Conservation (phyloP, 805 yeast genomes). For the Saccharomycopsis olivae region DNA sequence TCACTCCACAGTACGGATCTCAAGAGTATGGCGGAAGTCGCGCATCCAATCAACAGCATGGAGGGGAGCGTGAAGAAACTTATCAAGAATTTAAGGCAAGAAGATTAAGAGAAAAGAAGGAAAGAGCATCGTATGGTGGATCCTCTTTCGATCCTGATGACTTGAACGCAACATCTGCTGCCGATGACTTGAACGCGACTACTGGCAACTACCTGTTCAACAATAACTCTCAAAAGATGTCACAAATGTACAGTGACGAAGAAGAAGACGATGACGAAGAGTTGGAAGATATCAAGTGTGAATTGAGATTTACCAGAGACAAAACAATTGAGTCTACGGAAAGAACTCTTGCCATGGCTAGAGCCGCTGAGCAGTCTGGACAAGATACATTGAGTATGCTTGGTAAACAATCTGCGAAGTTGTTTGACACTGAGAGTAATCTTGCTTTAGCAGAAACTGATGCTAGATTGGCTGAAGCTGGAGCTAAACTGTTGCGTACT, state of each 20-base stretch:
- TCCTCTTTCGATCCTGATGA: conserved; percentile 26
- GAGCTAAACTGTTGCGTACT: conserved; percentile 63
- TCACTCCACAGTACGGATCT: too few species aligned
- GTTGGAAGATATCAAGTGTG: conserved; percentile 75
- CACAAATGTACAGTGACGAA: conserved; percentile 21
- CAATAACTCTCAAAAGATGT: conserved; percentile 25
- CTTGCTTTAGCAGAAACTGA: conserved; percentile 72
- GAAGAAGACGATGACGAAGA: conserved; percentile 79
- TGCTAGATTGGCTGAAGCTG: conserved; percentile 69
- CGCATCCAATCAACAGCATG: too few species aligned
- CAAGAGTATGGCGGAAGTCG: too few species aligned
- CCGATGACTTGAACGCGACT: conserved; percentile 25
- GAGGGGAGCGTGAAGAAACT: conserved; percentile 10
- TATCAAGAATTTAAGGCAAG: conserved; percentile 12
- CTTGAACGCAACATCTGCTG: conserved; percentile 23
- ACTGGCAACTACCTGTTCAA: conserved; percentile 19
- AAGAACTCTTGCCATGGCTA: conserved; percentile 65
- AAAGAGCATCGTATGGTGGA: conserved; percentile 56
- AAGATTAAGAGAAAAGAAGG: conserved; percentile 5
- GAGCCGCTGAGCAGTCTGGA: conserved; percentile 64
- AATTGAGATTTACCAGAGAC: conserved; percentile 74
- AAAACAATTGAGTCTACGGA: conserved; percentile 80
- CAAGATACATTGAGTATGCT: conserved; percentile 81
- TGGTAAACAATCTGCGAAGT: conserved; percentile 82
- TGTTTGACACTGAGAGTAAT: conserved; percentile 71